These are phyloP conservation scores for Quercus cerris DNA, from an alignment of 306 rosid species.

Conservation along the genomic window DNA sequence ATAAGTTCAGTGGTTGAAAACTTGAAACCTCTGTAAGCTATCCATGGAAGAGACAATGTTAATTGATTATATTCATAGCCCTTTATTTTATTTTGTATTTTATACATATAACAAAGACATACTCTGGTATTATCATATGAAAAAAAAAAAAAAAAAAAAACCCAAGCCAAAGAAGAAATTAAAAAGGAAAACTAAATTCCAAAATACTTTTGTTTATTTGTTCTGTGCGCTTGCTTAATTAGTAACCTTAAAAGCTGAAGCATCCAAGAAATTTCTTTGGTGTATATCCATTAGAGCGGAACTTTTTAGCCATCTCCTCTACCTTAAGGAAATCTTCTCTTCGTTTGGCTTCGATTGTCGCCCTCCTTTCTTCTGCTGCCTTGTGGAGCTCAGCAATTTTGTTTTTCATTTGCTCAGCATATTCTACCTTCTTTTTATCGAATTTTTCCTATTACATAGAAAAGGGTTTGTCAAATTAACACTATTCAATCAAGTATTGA, in stretches of 20 bases:
- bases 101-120: background rate
- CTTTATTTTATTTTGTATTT: no score
- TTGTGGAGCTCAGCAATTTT: slow-evolving; percentile 34
- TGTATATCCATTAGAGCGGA: slow-evolving; percentile 14
- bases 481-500: background rate
- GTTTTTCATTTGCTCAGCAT: slow-evolving; percentile 38
- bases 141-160: background rate
- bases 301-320: slow-evolving; percentile 26
- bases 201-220: background rate
- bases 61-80: no score
- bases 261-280: slow-evolving; percentile 27
- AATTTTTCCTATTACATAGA: slow-evolving; percentile 28
- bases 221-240: background rate
- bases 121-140: background rate
- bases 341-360: slow-evolving; percentile 21
- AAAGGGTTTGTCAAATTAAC: background rate
- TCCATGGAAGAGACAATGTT: no score
- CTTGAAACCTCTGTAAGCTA: no score
- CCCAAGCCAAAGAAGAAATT: background rate
- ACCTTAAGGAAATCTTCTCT: slow-evolving; percentile 20
- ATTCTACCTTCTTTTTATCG: slow-evolving; percentile 32
- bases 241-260: slow-evolving; percentile 13
- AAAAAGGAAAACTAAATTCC: background rate
- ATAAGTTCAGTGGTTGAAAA: no score
- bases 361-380: slow-evolving; percentile 36